Evolutionary conservation across 2,329 filamentous ascomycete genomes (phyloP).

Genomic region (Cladosporium cucumerinum): DNA sequence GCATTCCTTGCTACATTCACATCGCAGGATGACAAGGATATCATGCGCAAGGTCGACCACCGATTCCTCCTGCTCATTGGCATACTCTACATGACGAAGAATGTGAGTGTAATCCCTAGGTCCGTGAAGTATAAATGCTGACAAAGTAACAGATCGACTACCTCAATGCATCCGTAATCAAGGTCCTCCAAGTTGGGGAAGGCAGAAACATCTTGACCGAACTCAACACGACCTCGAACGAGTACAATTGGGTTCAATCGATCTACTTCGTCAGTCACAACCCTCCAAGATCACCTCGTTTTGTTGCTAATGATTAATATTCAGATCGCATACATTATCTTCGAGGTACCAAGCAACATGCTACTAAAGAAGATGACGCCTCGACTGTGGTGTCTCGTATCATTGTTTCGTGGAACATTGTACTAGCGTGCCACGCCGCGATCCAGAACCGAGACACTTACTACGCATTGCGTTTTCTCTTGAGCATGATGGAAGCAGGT

Average conservation of each 20-base stretch:
- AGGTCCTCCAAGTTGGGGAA: constrained; percentile 43
- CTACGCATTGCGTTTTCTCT: constrained; percentile 21
- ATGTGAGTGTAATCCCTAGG: constrained; percentile 24
- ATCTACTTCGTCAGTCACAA: constrained; percentile 37
- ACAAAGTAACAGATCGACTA: constrained; percentile 34
- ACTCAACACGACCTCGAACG: constrained; percentile 40
- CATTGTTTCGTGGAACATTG: constrained; percentile 8
- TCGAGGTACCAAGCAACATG: constrained; percentile 19
- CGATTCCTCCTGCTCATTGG: constrained; percentile 41
- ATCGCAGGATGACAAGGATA: constrained; percentile 36
- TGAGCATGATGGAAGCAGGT: constrained; percentile 18
- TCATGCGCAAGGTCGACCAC: constrained; percentile 42
- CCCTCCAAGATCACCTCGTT: not conserved
- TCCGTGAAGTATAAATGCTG: not conserved
- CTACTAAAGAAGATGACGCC: constrained; percentile 19
- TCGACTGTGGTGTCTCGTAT: constrained; percentile 21
- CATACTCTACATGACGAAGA: constrained; percentile 44
- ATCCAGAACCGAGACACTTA: constrained; percentile 28
- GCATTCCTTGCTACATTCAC: constrained; percentile 41
- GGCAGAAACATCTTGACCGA: constrained; percentile 39
- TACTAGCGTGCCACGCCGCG: constrained; percentile 31
- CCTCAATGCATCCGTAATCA: constrained; percentile 41
- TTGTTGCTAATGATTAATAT: not conserved
- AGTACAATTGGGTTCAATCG: constrained; percentile 43
- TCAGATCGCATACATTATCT: constrained; percentile 20